Evolutionary conservation across 2,329 filamentous ascomycete species (phyloP).

Genomic region (Nannizzia gypsea): DNA sequence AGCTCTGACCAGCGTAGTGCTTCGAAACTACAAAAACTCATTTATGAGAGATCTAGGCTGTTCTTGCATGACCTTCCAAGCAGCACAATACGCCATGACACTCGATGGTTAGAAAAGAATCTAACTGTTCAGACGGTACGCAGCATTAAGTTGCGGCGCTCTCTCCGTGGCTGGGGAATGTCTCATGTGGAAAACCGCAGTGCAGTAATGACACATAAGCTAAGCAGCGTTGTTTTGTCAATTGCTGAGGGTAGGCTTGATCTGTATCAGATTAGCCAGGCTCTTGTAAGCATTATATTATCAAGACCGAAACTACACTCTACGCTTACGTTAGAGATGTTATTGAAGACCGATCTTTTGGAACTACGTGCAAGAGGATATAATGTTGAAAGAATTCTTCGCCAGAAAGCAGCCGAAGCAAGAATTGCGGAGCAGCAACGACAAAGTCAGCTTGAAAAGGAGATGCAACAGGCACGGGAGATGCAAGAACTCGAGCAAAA

Average conservation of each 20-base stretch:
- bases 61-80: slow-evolving; percentile 75
- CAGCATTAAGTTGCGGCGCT: slow-evolving; percentile 63
- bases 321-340: slow-evolving; percentile 79
- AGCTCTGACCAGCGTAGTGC: slow-evolving; percentile 58
- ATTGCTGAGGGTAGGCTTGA: slow-evolving; percentile 63
- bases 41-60: slow-evolving; percentile 76
- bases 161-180: slow-evolving; percentile 58
- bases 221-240: slow-evolving; percentile 56
- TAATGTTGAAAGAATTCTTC: slow-evolving; percentile 89
- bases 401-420: slow-evolving; percentile 76
- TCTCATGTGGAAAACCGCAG: slow-evolving; percentile 63
- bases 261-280: slow-evolving; percentile 84
- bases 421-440: slow-evolving; percentile 75
- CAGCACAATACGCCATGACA: slow-evolving; percentile 73
- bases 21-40: slow-evolving; percentile 60
- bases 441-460: slow-evolving; percentile 55
- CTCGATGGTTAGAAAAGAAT: slow-evolving; percentile 81
- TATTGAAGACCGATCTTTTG: slow-evolving; percentile 72
- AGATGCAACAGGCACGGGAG: slow-evolving; percentile 56
- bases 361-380: slow-evolving; percentile 79
- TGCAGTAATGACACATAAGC: slow-evolving; percentile 52
- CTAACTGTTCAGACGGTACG: slow-evolving; percentile 66
- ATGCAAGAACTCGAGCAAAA: slow-evolving; percentile 31
- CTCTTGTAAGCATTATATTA: slow-evolving; percentile 69
- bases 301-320: slow-evolving; percentile 77